phyloP scores from a whole-genome alignment of 257 asterid genomes.

The Echium plantagineum region DNA sequence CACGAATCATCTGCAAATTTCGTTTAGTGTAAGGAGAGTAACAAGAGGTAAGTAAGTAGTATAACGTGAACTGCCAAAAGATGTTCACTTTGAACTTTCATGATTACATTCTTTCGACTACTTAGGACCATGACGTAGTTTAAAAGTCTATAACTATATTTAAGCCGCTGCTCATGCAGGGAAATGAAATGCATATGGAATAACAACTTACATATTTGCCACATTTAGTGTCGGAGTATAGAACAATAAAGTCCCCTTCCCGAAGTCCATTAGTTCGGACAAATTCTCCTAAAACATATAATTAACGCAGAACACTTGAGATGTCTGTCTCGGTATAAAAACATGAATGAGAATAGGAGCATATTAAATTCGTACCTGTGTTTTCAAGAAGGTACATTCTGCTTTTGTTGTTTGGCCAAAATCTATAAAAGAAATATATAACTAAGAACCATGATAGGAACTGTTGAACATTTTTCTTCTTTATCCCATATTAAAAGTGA shows the following conservation, averaged over 20 bases:
- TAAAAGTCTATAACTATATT: neutral
- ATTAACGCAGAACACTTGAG: too few relatives aligned
- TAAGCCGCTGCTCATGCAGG: neutral
- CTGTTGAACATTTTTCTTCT: neutral
- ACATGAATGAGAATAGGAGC: neutral
- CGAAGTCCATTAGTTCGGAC: constrained; percentile 33
- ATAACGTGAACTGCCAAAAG: too few relatives aligned
- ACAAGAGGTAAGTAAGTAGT: too few relatives aligned
- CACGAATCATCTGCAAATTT: constrained; percentile 62
- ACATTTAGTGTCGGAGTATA: constrained; percentile 31
- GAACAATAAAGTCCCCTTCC: constrained; percentile 39
- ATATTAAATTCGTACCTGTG: constrained; percentile 35
- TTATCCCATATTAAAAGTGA: neutral
- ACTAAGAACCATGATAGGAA: neutral
- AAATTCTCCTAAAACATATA: constrained; percentile 23
- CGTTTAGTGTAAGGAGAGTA: too few relatives aligned
- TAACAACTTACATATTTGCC: constrained; percentile 66
- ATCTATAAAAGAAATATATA: constrained; percentile 4
- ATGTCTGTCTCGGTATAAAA: neutral
- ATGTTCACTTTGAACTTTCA: too few relatives aligned
- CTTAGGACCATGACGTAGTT: neutral
- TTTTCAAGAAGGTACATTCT: constrained; percentile 92
- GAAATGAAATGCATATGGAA: neutral
- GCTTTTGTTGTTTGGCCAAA: constrained; percentile 82
- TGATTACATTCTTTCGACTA: neutral